Evolutionary conservation across 805 yeast genomes (phyloP), one percentile per base, ranked within the genome.

Genomic region (Ogataea polymorpha): DNA sequence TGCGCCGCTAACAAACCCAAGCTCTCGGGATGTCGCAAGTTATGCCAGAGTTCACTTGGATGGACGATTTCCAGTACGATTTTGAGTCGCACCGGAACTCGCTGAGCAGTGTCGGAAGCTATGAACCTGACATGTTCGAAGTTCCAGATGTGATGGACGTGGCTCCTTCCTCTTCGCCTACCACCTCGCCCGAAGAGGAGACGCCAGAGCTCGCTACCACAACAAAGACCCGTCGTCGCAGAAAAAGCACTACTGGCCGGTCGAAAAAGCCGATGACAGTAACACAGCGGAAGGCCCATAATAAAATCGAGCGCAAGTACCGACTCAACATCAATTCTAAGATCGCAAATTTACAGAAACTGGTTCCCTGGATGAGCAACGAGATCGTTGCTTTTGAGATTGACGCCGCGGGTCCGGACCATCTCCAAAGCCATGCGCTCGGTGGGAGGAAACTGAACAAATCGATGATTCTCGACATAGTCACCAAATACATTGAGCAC

Each of bases 291-390:
- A 77, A 77, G 52, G 86, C 86, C 0, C 90, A 82, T 56, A 82
- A 82, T 63, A 78, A 77, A 60, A 80, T 82, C 47, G 89, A 82
- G 55, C 79, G 82, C 56, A 73, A 81, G 44, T 82, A 82, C 59
- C 67, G 88, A 57, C 80, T 80, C 45, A 82, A 82, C 59, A 80
- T 82, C 58, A 82, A 82, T 56, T 77, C 84, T 10, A 82, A 80
- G 58, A 82, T 82, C 41, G 84, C 84, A 4, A 79, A 79, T 23
- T 62, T 82, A 39, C 86, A 80, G 55, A 74, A 73, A 51, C 68
- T 82, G 17, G 81, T 82, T 25, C 89, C 89, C 10, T 76, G 82
- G 78, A 76, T 80, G 39, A 75, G 81, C 3, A 61, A 68, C 36
- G 85, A 79, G 45, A 75, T 75, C 48, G 75, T 82, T 3, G 83